Evolutionary conservation across 1,139 yeast species (phyloP).

Genomic region (Debaryomycetaceae sp.): DNA sequence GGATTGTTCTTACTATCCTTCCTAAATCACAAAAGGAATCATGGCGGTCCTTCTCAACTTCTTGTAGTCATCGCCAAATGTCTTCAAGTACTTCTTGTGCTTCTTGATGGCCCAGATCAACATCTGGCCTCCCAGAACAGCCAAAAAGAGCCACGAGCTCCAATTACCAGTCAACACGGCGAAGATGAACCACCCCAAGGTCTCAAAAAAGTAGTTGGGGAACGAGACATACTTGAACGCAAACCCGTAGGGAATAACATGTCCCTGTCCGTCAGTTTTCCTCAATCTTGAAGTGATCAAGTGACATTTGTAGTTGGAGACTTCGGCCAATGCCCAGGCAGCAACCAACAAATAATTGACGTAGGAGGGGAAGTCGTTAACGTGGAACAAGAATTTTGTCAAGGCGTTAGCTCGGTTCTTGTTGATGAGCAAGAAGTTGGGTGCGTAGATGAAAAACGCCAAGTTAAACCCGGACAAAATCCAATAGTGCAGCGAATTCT

Average conservation of each 20-base stretch:
- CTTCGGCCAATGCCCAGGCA: constrained; percentile 63
- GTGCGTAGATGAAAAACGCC: constrained; percentile 67
- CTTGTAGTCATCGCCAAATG: constrained; percentile 75
- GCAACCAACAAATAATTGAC: constrained; percentile 29
- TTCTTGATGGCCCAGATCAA: constrained; percentile 73
- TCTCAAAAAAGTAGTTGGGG: constrained; percentile 92
- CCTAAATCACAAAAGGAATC: constrained; percentile 46
- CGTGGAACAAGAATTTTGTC: constrained; percentile 25
- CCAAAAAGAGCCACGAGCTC: constrained; percentile 66
- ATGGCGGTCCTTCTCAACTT: constrained; percentile 59
- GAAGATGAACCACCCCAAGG: constrained; percentile 66
- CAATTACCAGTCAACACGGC: constrained; percentile 73
- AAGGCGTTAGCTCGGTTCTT: constrained; percentile 14
- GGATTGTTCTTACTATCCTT: not conserved
- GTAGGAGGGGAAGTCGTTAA: constrained; percentile 23
- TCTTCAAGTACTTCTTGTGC: constrained; percentile 61
- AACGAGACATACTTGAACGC: constrained; percentile 46
- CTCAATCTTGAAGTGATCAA: constrained; percentile 55
- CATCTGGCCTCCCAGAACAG: constrained; percentile 77
- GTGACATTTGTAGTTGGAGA: constrained; percentile 72
- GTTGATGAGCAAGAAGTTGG: constrained; percentile 20
- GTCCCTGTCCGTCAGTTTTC: constrained; percentile 19
- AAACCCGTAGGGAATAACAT: constrained; percentile 42
- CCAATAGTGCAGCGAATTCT: constrained; percentile 92
- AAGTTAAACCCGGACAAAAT: constrained; percentile 72